Conservation (phyloP, 2,329 filamentous ascomycete species). For the Westerdykella sp. region DNA sequence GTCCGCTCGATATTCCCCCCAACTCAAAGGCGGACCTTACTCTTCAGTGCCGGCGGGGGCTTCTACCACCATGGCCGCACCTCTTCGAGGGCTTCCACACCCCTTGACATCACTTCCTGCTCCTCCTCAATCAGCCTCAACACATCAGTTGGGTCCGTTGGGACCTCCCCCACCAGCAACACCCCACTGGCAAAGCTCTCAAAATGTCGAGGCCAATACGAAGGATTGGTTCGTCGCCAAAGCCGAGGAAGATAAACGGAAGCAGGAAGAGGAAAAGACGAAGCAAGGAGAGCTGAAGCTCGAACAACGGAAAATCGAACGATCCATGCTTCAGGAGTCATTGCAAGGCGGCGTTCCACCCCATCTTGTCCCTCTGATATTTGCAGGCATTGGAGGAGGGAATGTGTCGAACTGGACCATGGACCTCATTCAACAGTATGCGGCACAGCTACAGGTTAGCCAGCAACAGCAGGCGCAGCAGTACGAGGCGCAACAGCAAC, state of each 20-base stretch:
- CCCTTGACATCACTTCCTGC: constrained; percentile 43
- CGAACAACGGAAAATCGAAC: constrained; percentile 49
- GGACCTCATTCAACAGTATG: constrained; percentile 48
- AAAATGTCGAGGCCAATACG: constrained; percentile 44
- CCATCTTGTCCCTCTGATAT: constrained; percentile 49
- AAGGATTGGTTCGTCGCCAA: constrained; percentile 48
- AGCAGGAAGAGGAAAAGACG: constrained; percentile 50
- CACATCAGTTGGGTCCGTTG: constrained; percentile 17
- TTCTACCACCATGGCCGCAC: constrained; percentile 44
- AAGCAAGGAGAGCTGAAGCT: constrained; percentile 45
- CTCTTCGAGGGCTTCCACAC: constrained; percentile 50
- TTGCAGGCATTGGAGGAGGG: constrained; percentile 47
- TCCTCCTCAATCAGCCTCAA: no score
- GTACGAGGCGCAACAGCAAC: no score
- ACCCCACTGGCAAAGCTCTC: constrained; percentile 41
- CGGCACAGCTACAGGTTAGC: constrained; percentile 40
- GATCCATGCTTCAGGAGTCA: constrained; percentile 48
- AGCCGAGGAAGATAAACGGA: constrained; percentile 48
- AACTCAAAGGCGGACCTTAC: constrained; percentile 36
- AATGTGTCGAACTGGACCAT: constrained; percentile 44
- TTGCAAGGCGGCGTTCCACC: constrained; percentile 48
- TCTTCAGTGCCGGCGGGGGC: constrained; percentile 39
- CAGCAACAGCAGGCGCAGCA: constrained; percentile 35
- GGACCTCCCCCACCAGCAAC: constrained; percentile 38
- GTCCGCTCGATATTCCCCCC: constrained; percentile 36